Conservation (phyloP, 305 asterid species). For the Striga hermonthica region DNA sequence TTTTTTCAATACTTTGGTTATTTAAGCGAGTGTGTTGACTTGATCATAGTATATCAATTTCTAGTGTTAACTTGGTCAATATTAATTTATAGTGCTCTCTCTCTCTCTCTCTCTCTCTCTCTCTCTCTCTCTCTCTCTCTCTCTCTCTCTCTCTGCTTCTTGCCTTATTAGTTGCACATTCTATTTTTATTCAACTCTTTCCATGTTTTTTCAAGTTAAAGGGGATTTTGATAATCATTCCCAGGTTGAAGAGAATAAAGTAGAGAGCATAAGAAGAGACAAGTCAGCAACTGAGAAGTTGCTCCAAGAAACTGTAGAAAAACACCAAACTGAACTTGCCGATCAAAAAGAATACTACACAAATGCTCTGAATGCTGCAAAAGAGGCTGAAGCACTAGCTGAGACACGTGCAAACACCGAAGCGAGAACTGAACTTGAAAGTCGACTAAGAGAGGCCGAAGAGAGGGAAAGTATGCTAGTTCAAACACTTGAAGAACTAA, state of each 20-base stretch:
- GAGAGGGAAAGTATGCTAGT: constrained; percentile 81
- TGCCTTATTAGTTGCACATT: too few relatives aligned
- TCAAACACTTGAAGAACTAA: constrained; percentile 81
- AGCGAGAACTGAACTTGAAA: constrained; percentile 79
- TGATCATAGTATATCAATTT: too few relatives aligned
- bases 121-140: too few relatives aligned
- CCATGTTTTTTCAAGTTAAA: constrained; percentile 5
- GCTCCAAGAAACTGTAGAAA: constrained; percentile 82
- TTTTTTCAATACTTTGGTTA: background rate
- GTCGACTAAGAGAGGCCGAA: constrained; percentile 68
- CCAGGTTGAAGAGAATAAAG: constrained; percentile 85
- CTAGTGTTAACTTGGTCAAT: too few relatives aligned
- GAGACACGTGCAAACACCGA: constrained; percentile 77
- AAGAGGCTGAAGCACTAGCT: constrained; percentile 85
- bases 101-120: too few relatives aligned
- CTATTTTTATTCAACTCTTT: background rate
- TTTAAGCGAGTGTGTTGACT: too few relatives aligned
- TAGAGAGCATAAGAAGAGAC: constrained; percentile 77
- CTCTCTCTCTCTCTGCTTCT: too few relatives aligned
- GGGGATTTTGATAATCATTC: constrained; percentile 20
- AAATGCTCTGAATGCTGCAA: constrained; percentile 70
- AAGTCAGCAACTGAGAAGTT: constrained; percentile 75
- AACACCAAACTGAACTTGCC: constrained; percentile 70
- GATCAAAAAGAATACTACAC: constrained; percentile 72
- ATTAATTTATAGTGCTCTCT: too few relatives aligned